Evolutionary conservation across 2,329 filamentous ascomycete genomes (phyloP).

Genomic region (Lasiodiplodia gonubiensis): DNA sequence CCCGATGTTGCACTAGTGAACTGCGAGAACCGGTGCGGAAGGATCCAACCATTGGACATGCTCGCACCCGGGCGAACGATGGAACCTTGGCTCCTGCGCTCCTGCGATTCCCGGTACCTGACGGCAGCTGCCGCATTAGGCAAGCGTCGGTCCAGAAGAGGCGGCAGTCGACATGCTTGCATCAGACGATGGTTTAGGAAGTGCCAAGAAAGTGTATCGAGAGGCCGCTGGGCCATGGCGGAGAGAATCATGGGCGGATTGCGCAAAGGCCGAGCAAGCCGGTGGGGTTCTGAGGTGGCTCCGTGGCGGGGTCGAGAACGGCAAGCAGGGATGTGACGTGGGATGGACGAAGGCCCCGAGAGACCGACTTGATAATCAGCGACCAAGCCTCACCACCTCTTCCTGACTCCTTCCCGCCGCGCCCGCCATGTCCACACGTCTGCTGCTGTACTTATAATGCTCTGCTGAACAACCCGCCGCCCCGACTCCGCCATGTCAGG

Average conservation of each 20-base stretch:
- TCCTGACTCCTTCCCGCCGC: background rate
- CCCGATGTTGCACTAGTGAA: background rate
- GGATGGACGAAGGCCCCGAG: constrained; percentile 22
- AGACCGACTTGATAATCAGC: constrained; percentile 27
- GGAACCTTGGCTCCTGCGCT: background rate
- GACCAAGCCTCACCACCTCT: constrained; percentile 1
- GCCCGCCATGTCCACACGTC: constrained; percentile 13
- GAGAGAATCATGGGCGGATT: background rate
- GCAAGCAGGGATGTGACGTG: constrained; percentile 28
- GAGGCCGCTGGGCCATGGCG: background rate
- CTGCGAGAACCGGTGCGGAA: background rate
- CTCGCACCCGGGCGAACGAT: background rate
- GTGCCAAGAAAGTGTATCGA: background rate
- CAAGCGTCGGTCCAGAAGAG: background rate
- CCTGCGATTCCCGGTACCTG: background rate
- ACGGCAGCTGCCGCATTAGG: background rate
- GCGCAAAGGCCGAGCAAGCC: constrained; percentile 7
- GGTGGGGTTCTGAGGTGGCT: constrained; percentile 3
- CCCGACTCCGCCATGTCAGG: constrained; percentile 42
- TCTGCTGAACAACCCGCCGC: constrained; percentile 15
- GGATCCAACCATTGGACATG: background rate
- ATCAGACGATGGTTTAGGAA: background rate
- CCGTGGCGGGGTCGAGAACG: constrained; percentile 21
- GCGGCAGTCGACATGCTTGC: background rate
- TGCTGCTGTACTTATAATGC: constrained; percentile 23